Percentiles rank a stretch among this genome's conserved stretches.
These are phyloP conservation scores for Polyplosphaeria fusca DNA, from an alignment of 495 filamentous ascomycete species.

Conservation along the genomic window DNA sequence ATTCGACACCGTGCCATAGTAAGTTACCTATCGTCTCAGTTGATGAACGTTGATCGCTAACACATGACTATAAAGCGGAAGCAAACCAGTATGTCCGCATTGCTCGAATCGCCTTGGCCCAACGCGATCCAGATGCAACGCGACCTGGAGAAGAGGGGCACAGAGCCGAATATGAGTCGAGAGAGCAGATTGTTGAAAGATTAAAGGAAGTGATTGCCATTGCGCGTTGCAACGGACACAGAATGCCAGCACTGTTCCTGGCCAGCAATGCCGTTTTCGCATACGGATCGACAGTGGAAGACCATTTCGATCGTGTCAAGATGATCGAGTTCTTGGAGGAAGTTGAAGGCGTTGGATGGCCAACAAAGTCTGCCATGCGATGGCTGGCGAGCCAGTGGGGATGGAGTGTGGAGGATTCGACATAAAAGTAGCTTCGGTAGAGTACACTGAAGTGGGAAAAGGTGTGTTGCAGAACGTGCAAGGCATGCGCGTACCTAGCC, in stretches of 20 bases:
- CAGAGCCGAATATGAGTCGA: neutral
- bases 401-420: neutral
- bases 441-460: too few relatives aligned
- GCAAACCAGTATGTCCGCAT: neutral
- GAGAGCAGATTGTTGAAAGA: neutral
- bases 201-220: neutral
- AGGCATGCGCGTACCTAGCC: too few relatives aligned
- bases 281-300: neutral
- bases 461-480: too few relatives aligned
- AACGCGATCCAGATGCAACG: neutral
- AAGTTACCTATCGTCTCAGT: neutral
- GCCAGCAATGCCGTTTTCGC: neutral
- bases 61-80: neutral
- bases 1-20: neutral
- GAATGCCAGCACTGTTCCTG: neutral
- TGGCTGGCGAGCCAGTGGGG: neutral
- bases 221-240: neutral
- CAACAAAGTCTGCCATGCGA: neutral
- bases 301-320: neutral
- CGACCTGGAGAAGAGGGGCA: neutral
- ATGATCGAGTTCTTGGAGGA: neutral
- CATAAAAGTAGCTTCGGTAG: too few relatives aligned
- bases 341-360: neutral
- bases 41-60: neutral
- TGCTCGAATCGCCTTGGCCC: neutral